Percentiles rank a stretch among this genome's conserved stretches.
phyloP scores from a whole-genome alignment of 2,329 filamentous ascomycete species.

The Ceratocystis harringtonii region DNA sequence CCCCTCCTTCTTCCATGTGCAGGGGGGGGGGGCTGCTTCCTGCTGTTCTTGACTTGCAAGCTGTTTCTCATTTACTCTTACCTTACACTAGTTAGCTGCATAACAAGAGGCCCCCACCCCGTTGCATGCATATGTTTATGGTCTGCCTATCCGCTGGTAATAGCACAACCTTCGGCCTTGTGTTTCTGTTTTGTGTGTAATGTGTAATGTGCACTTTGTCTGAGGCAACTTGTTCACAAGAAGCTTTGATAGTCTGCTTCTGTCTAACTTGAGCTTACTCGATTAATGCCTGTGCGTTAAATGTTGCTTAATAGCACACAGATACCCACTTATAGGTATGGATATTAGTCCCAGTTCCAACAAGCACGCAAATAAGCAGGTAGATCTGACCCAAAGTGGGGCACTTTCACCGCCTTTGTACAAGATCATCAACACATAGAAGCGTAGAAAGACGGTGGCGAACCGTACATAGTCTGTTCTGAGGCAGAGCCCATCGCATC shows the following conservation, averaged over 20 bases:
- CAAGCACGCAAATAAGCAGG: background rate
- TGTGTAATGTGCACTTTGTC: background rate
- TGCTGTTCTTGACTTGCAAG: background rate
- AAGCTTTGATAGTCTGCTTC: background rate
- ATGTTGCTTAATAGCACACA: background rate
- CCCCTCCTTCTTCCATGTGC: background rate
- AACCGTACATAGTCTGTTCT: too few species aligned
- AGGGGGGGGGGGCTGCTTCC: background rate
- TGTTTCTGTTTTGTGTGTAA: background rate
- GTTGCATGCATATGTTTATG: background rate
- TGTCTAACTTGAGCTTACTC: conserved; percentile 1
- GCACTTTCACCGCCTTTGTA: conserved; percentile 1
- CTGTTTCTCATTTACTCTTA: background rate
- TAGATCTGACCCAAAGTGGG: background rate
- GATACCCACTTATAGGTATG: background rate
- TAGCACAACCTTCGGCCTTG: too few species aligned
- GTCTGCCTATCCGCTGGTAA: background rate
- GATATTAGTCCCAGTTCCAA: background rate
- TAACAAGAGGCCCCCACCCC: background rate
- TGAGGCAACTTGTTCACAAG: background rate
- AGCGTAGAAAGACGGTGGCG: background rate
- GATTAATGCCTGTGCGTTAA: background rate
- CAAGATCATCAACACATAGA: background rate
- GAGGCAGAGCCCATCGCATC: too few species aligned
- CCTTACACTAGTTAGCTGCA: background rate